Percentiles rank a stretch among this genome's conserved stretches.
phyloP scores from a whole-genome alignment of 1,139 yeast species.

The Candida sanyaensis region DNA sequence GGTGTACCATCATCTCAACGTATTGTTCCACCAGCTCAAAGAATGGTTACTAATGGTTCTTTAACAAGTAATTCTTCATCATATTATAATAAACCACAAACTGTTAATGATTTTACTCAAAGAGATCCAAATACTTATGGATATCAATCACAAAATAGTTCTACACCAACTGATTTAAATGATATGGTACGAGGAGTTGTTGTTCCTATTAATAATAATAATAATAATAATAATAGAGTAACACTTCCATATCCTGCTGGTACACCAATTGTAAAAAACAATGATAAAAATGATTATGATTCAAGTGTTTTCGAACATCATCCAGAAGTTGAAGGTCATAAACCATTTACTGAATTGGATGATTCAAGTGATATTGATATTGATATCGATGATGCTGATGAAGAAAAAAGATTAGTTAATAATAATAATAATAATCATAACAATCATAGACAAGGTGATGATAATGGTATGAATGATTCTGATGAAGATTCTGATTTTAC shows the following conservation, averaged over 20 bases:
- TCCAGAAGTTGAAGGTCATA: constrained; percentile 49
- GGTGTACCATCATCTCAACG: background rate
- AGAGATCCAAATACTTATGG: constrained; percentile 3
- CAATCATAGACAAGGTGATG: constrained; percentile 3
- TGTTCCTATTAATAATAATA: background rate
- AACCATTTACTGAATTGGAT: constrained; percentile 47
- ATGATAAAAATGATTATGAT: constrained; percentile 7
- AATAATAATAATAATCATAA: background rate
- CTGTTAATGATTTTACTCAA: constrained; percentile 37
- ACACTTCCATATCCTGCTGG: constrained; percentile 12
- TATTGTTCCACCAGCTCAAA: constrained; percentile 6
- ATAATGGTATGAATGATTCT: constrained; percentile 22
- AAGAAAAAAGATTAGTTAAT: no score
- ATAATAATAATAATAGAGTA: background rate
- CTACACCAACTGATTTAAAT: no score
- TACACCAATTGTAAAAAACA: constrained; percentile 3
- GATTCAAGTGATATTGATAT: constrained; percentile 25
- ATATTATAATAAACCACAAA: constrained; percentile 36
- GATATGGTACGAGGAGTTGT: background rate
- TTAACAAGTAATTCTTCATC: constrained; percentile 22
- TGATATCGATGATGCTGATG: constrained; percentile 19
- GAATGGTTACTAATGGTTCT: constrained; percentile 7
- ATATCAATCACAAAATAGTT: constrained; percentile 3
- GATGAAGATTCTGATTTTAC: constrained; percentile 68
- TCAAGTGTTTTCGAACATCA: constrained; percentile 44